Conservation (phyloP, 768 basidiomycete species). For the Tricholoma matsutake region DNA sequence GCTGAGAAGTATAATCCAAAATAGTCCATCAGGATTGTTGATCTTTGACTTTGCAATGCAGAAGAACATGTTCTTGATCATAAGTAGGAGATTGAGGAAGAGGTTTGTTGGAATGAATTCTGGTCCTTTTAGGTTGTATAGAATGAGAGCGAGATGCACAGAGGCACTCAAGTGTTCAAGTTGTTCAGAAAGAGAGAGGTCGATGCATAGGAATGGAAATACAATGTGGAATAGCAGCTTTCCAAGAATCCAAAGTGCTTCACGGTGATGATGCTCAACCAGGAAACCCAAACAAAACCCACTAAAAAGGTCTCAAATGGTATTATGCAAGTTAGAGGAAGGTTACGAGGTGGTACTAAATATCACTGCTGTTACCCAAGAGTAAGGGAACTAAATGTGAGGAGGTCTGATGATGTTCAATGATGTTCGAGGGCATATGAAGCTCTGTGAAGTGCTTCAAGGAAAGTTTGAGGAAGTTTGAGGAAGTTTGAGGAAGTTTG, state of each 20-base stretch:
- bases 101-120: constrained; percentile 12
- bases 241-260: constrained; percentile 22
- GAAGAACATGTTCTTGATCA: constrained; percentile 37
- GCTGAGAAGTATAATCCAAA: constrained; percentile 34
- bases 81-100: constrained; percentile 30
- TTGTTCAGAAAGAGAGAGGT: constrained; percentile 28
- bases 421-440: no score
- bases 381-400: no score
- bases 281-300: no score
- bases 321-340: no score
- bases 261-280: no score
- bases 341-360: no score
- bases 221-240: constrained; percentile 22
- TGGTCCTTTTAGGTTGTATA: background rate
- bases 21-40: constrained; percentile 26
- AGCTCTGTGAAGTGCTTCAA: no score
- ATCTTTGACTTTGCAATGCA: constrained; percentile 36
- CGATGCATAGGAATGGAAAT: constrained; percentile 24
- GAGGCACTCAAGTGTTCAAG: constrained; percentile 29
- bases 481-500: no score
- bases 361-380: no score
- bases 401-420: no score
- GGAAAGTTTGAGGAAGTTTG: no score
- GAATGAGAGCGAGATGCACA: constrained; percentile 19
- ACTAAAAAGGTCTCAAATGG: no score